Base-by-base conservation (phyloP, 2,329 filamentous ascomycete genomes). In the Ophiocordyceps camponoti-floridani region DNA sequence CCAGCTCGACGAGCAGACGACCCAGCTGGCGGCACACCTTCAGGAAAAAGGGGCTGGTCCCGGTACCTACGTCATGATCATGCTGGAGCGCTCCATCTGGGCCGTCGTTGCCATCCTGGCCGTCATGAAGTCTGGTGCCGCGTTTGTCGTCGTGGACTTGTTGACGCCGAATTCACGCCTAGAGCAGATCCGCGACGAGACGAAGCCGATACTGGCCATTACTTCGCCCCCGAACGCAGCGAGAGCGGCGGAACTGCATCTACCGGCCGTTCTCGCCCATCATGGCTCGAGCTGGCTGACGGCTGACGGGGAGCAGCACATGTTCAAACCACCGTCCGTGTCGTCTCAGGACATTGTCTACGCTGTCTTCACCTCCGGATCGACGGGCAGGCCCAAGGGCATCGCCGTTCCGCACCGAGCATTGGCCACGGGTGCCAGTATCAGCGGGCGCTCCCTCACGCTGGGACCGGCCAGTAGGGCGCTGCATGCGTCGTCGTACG, bases 321-420 rank as follows among this genome's bases (percentile, higher is more conserved):
- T 23, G 23, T 41, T 28, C 18, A 30, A 26, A 16, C 19, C 13
- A 2, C 44, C 46, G 13, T 6, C 23, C 19, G 31, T 45, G 4
- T 45, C 44, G 4, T 47, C 31, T n/a, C 46, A 33, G 42, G 40
- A 18, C 6, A 30, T 26, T 4, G 31, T 48, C 13, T 58, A 54
- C 28, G 65, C 70, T 49, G 65, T 72, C 53, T 73, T 71, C 49
- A 73, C 70, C 16, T 71, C 67, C 5, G 70, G 70, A 14, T 70
- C 64, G 19, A 72, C 70, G 0, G 70, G 70, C 6, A 57, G 56
- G 19, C 70, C 70, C 2, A 73, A 71, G 55, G 67, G 48, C 3
- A 43, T 51, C 10, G 26, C 47, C 10, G 41, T 48, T 23, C 38
- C 45, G 31, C 47, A 48, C 19, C 41, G 44, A 18, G 19, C 43